phyloP scores from a whole-genome alignment of 1,284 basidiomycete genomes.

The Papiliotrema terrestris region DNA sequence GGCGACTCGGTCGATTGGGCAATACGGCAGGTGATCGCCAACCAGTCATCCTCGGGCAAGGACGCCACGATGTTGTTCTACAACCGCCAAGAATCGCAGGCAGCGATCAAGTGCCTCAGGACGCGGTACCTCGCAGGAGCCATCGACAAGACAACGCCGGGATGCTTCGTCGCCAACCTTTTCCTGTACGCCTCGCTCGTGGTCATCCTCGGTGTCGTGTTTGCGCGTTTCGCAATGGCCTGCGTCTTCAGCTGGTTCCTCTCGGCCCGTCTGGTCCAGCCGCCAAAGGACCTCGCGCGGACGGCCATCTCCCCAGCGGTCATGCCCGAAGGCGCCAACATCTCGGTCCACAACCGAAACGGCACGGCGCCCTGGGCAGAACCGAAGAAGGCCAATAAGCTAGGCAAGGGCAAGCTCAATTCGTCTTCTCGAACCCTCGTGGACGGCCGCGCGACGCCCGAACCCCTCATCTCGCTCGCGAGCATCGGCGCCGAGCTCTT shows the following conservation, averaged over 20 bases:
- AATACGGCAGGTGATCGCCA: conserved; percentile 68
- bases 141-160: conserved; percentile 94
- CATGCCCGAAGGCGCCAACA: conserved; percentile 90
- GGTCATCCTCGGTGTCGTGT: conserved; percentile 84
- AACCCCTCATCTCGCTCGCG: conserved; percentile 55
- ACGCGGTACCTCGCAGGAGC: conserved; percentile 86
- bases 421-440: conserved; percentile 42
- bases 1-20: conserved; percentile 77
- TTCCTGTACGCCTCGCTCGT: conserved; percentile 89
- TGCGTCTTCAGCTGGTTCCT: conserved; percentile 96
- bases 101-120: conserved; percentile 71
- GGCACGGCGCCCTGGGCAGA: conserved; percentile 90
- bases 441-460: conserved; percentile 53
- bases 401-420: conserved; percentile 23
- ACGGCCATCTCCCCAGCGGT: conserved; percentile 87
- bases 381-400: conserved; percentile 44
- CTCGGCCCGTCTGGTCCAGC: conserved; percentile 69
- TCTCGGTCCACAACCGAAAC: conserved; percentile 77
- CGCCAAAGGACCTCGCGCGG: conserved; percentile 64
- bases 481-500: conserved; percentile 93
- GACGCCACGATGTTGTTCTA: conserved; percentile 86
- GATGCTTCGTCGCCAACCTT: conserved; percentile 86
- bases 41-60: conserved; percentile 62
- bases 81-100: conserved; percentile 62
- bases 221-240: conserved; percentile 93